Evolutionary conservation across 192 early-diverging fungal species (phyloP).

Genomic region (Entomortierella lignicola): DNA sequence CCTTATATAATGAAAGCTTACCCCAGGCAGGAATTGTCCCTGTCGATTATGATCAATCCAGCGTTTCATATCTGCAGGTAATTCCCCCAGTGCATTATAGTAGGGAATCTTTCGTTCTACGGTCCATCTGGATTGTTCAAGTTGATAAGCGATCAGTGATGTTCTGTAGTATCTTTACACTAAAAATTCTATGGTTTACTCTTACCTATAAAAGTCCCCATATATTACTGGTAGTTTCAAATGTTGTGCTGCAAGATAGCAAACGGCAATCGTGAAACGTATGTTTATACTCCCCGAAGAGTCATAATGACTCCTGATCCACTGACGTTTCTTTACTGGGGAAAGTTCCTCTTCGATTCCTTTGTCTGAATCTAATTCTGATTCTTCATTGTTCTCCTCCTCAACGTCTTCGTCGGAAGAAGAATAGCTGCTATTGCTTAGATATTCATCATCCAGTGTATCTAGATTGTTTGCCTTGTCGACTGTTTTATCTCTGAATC

Average conservation of each 20-base stretch:
- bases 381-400: not conserved
- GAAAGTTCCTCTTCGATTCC: not conserved
- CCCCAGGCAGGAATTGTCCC: not conserved
- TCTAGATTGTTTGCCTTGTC: not conserved
- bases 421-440: slow-evolving; percentile 3
- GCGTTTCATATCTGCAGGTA: slow-evolving; percentile 21
- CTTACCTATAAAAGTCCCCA: slow-evolving; percentile 40
- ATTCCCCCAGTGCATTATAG: not conserved
- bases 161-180: too few relatives aligned
- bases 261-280: slow-evolving; percentile 11
- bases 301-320: too few relatives aligned
- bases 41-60: not conserved
- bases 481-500: slow-evolving; percentile 23
- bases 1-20: not conserved
- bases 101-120: slow-evolving; percentile 23
- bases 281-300: too few relatives aligned
- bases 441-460: slow-evolving; percentile 26
- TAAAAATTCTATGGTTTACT: too few relatives aligned
- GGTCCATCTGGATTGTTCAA: slow-evolving; percentile 38
- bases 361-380: not conserved
- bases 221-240: slow-evolving; percentile 28
- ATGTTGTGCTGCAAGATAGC: slow-evolving; percentile 33
- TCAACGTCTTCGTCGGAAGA: slow-evolving; percentile 5
- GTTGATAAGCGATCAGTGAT: too few relatives aligned
- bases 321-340: not conserved